Evolutionary conservation across 208 protist species (phyloP).

Genomic region (Wallacemonas collosoma): DNA sequence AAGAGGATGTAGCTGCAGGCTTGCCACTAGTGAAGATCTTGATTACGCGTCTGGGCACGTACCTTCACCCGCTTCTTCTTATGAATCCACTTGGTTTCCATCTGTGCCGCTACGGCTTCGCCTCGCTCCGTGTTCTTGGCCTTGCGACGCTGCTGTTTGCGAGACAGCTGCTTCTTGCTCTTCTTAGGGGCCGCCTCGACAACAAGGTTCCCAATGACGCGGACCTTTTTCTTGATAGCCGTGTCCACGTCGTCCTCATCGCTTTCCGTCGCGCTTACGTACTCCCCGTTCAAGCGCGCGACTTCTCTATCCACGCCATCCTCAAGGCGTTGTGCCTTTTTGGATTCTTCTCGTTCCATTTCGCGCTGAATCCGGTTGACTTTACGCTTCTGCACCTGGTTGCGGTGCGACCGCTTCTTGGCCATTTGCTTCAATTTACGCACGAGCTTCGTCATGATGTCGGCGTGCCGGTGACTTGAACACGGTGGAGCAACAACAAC

Average conservation of each 20-base stretch:
- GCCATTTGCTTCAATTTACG: constrained; percentile 91
- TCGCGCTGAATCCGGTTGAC: constrained; percentile 62
- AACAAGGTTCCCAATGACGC: constrained; percentile 66
- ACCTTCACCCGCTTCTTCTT: constrained; percentile 88
- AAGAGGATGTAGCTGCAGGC: background rate
- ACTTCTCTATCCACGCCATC: constrained; percentile 68
- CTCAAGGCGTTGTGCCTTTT: constrained; percentile 46
- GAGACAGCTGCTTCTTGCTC: constrained; percentile 69
- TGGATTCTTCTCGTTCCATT: constrained; percentile 41
- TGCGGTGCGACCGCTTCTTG: constrained; percentile 84
- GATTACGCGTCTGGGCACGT: constrained; percentile 83
- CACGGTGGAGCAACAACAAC: no score
- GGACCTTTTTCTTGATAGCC: constrained; percentile 40
- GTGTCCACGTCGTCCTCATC: constrained; percentile 20
- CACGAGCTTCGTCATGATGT: constrained; percentile 83
- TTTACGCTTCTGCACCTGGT: constrained; percentile 89
- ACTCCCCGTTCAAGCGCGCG: constrained; percentile 44
- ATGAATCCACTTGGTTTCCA: constrained; percentile 66
- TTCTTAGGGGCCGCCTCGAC: constrained; percentile 58
- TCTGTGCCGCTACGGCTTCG: constrained; percentile 43
- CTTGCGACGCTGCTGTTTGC: constrained; percentile 74
- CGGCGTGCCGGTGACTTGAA: background rate
- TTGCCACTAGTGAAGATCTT: constrained; percentile 58
- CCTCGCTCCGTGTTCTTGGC: constrained; percentile 64
- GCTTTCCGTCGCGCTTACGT: constrained; percentile 21